Conservation (phyloP, 768 basidiomycete species). For the Mycena indigotica region DNA sequence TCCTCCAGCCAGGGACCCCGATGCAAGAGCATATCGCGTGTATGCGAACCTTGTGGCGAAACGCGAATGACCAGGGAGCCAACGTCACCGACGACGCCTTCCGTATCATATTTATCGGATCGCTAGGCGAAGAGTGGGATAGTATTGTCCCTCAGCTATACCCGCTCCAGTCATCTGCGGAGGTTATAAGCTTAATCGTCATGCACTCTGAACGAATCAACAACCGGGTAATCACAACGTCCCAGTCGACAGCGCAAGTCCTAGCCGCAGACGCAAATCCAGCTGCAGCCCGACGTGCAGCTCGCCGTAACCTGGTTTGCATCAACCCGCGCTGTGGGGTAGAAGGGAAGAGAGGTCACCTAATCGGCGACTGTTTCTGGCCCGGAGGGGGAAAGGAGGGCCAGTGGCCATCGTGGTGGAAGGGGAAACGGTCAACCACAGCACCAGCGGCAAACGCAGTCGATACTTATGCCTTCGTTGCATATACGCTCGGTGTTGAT, state of each 20-base stretch:
- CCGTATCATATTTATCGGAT: slow-evolving; percentile 22
- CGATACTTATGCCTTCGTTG: slow-evolving; percentile 3
- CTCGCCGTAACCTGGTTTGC: slow-evolving; percentile 6
- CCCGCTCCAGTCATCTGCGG: slow-evolving; percentile 3
- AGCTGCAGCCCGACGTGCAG: slow-evolving; percentile 4
- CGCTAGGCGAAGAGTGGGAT: slow-evolving; percentile 27
- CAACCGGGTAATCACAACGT: background rate
- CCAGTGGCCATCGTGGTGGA: slow-evolving; percentile 14
- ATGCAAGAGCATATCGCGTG: slow-evolving; percentile 18
- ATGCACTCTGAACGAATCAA: background rate
- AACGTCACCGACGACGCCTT: slow-evolving; percentile 20
- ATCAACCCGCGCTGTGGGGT: slow-evolving; percentile 5
- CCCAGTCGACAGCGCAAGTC: background rate
- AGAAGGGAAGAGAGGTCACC: background rate
- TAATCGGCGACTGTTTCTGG: slow-evolving; percentile 14
- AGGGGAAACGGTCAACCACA: background rate
- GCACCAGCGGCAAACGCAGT: background rate
- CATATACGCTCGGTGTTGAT: no score
- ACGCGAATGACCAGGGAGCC: slow-evolving; percentile 20
- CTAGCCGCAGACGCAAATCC: background rate
- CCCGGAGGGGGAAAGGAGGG: slow-evolving; percentile 16
- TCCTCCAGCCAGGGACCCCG: slow-evolving; percentile 16
- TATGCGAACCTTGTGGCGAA: slow-evolving; percentile 19
- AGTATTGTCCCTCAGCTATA: slow-evolving; percentile 20
- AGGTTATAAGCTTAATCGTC: slow-evolving; percentile 10